A percentile compares a stretch with the other conserved stretches of the same genome.
Conservation (phyloP, 306 rosid species). For the Sechiopsis laciniata region DNA sequence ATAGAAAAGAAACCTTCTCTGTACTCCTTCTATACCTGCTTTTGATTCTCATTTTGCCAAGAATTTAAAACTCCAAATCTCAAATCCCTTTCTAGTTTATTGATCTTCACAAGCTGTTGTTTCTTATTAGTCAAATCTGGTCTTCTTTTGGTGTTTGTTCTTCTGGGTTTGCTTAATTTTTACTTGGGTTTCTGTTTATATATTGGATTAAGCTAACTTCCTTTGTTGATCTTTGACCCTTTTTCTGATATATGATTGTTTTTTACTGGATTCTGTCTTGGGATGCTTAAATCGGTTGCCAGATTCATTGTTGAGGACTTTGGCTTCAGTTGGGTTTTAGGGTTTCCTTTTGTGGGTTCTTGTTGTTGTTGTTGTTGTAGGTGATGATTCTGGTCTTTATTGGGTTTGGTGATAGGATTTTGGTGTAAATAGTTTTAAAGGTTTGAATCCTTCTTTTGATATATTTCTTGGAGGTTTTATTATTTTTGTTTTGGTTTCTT, state of each 20-base stretch:
- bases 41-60: slow-evolving; percentile 64
- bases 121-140: background rate
- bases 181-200: background rate
- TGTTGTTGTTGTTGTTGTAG: slow-evolving; percentile 29
- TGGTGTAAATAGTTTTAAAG: slow-evolving; percentile 45
- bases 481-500: slow-evolving; percentile 17
- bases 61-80: slow-evolving; percentile 31
- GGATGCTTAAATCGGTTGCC: slow-evolving; percentile 43
- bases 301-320: slow-evolving; percentile 49
- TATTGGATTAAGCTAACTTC: background rate
- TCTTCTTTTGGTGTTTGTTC: background rate
- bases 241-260: slow-evolving; percentile 2
- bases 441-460: slow-evolving; percentile 43
- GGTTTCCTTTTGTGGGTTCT: slow-evolving; percentile 11
- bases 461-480: slow-evolving; percentile 56
- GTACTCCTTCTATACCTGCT: slow-evolving; percentile 46
- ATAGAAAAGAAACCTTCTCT: slow-evolving; percentile 71
- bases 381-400: slow-evolving; percentile 2
- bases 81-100: slow-evolving; percentile 19
- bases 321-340: slow-evolving; percentile 38
- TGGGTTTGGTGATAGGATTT: slow-evolving; percentile 28
- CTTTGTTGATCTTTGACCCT: slow-evolving; percentile 11
- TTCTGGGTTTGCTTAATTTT: background rate
- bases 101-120: background rate
- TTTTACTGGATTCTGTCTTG: slow-evolving; percentile 27